Evolutionary conservation across 1,284 basidiomycete genomes (phyloP).

Genomic region (Malassezia japonica): DNA sequence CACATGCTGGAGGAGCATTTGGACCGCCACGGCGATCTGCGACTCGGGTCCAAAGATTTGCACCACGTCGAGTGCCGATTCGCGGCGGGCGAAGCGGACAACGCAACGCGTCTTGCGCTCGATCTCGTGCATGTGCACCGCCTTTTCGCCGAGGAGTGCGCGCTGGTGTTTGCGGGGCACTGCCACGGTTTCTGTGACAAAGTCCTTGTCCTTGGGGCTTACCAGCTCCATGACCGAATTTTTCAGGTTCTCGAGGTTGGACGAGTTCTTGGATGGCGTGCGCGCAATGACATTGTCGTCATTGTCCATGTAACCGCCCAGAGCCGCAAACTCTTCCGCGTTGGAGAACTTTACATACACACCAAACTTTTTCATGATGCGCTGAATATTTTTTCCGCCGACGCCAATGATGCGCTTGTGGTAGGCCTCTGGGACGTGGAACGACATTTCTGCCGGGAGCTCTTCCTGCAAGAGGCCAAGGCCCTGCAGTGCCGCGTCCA

Average conservation of each 20-base stretch:
- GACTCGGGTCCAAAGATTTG: conserved; percentile 91
- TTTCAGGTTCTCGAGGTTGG: conserved; percentile 89
- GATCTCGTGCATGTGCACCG: conserved; percentile 92
- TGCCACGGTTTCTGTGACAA: conserved; percentile 79
- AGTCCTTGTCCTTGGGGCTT: conserved; percentile 95
- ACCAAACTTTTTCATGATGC: conserved; percentile 99
- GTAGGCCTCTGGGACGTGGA: conserved; percentile 95
- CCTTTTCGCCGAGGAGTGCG: conserved; percentile 86
- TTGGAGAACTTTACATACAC: conserved; percentile 99
- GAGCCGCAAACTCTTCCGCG: conserved; percentile 87
- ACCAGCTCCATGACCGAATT: conserved; percentile 95
- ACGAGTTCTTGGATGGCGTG: conserved; percentile 93
- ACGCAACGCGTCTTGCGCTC: conserved; percentile 90
- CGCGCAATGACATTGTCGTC: conserved; percentile 97
- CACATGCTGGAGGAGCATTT: conserved; percentile 88
- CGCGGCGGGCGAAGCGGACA: conserved; percentile 90
- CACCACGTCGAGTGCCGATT: conserved; percentile 79
- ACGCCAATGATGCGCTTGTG: conserved; percentile 99
- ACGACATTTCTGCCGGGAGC: conserved; percentile 94
- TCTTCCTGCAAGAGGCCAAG: conserved; percentile 86
- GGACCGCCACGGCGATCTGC: conserved; percentile 89
- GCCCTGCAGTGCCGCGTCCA: conserved; percentile 67
- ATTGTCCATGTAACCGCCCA: conserved; percentile 92
- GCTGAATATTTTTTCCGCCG: conserved; percentile 93
- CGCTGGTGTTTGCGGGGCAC: conserved; percentile 92